Evolutionary conservation across 2,329 filamentous ascomycete genomes (phyloP).

Genomic region (Neospermospora avenae): DNA sequence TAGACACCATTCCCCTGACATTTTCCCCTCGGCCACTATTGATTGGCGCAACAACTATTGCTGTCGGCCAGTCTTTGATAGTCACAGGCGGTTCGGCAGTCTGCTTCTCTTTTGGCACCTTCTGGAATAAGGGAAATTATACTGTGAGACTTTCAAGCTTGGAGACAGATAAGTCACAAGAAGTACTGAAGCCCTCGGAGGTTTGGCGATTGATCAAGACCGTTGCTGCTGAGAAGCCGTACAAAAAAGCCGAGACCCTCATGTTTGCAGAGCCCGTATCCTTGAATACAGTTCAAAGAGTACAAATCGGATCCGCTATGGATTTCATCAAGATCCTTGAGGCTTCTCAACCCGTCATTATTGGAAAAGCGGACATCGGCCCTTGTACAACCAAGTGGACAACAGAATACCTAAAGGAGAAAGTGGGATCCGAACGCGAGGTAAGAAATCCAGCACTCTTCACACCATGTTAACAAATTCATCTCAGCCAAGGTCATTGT

Average conservation of each 20-base stretch:
- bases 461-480: constrained; percentile 1
- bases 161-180: background rate
- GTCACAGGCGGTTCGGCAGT: constrained; percentile 78
- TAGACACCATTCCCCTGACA: background rate
- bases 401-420: constrained; percentile 60
- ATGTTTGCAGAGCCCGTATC: background rate
- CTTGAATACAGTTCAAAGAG: constrained; percentile 45
- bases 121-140: constrained; percentile 63
- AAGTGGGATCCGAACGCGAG: constrained; percentile 58
- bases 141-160: constrained; percentile 12
- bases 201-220: constrained; percentile 28
- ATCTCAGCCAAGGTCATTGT: constrained; percentile 58
- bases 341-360: constrained; percentile 58
- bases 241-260: background rate
- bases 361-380: constrained; percentile 65
- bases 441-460: constrained; percentile 40
- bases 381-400: constrained; percentile 66
- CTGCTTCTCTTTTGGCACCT: constrained; percentile 88
- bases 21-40: constrained; percentile 59
- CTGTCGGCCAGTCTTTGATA: constrained; percentile 48
- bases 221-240: constrained; percentile 9
- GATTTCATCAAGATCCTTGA: constrained; percentile 60
- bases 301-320: constrained; percentile 47
- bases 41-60: constrained; percentile 60
- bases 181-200: background rate